Base-by-base conservation (phyloP, 2,329 filamentous ascomycete genomes). In the Aureobasidium namibiae region DNA sequence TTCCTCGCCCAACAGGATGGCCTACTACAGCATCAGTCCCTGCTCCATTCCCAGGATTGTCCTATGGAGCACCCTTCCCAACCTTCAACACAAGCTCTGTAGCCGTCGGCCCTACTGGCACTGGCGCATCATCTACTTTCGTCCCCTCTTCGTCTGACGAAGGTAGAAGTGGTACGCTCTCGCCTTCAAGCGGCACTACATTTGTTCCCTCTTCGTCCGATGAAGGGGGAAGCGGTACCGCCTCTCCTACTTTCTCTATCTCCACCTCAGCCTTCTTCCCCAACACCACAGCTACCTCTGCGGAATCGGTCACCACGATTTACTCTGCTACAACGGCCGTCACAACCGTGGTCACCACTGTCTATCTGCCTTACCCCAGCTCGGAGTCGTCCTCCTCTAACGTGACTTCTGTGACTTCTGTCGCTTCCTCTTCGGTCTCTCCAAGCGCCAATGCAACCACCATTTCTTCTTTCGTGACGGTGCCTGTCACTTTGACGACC, bases 371-470 rank as follows among this genome's bases (percentile, higher is more conserved):
- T 16, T 9, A 38, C 13, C 56, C 11, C 6, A 24, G 18, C 36
- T 14, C 44, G 11, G 56, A 49, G 18, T 39, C 41, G n/a, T 39
- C 60, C 45, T 36, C 50, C 14, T n/a, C n/a, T n/a, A 56, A 36
- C 44, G 14, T 53, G 14, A 36, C 34, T n/a, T 53, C 60, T 23
- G 24, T 21, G n/a, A n/a, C n/a, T n/a, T n/a, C n/a, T n/a, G n/a
- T n/a, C 29, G 38, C 44, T 24, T 56, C 50, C 7, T 46, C 57
- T 5, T 21, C 57, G 7, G 41, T 48, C n/a, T 23, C 42, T 4
- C 41, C 45, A 21, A 49, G 50, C n/a, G 49, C 56, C 34, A 59
- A 60, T 13, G 41, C 38, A 29, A 60, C 57, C 31, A 62, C 36
- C 10, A 48, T 48, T 5, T 59, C 60, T 26, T 46, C 60, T 9